phyloP scores from a whole-genome alignment of 176 grass and related monocot species.

The Paspalum notatum region DNA sequence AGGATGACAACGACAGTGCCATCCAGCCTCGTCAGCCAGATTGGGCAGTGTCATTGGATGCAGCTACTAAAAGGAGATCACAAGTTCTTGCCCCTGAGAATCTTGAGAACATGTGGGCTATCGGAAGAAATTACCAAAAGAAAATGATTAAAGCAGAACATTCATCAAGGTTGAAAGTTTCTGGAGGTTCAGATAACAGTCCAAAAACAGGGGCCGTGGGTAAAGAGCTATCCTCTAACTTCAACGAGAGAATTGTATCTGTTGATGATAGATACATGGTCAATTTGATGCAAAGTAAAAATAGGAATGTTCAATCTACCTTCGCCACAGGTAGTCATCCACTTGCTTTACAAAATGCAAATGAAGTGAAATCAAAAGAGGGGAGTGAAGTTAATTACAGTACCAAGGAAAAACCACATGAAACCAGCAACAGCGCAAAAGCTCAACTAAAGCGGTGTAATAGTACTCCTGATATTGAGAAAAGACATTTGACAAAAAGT shows the following conservation, averaged over 20 bases:
- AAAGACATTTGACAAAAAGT: constrained; percentile 51
- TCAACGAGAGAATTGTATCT: constrained; percentile 72
- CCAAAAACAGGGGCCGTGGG: constrained; percentile 41
- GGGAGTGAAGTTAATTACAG: constrained; percentile 33
- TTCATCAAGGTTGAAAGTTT: constrained; percentile 42
- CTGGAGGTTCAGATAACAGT: constrained; percentile 30
- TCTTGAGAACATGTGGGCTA: constrained; percentile 99
- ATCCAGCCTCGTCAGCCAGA: constrained; percentile 58
- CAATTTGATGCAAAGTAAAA: constrained; percentile 79
- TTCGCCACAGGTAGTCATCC: constrained; percentile 47
- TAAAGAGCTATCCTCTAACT: constrained; percentile 71
- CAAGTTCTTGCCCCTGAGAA: constrained; percentile 96
- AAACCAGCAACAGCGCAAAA: constrained; percentile 41
- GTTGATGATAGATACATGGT: constrained; percentile 98
- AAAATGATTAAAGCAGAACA: constrained; percentile 69
- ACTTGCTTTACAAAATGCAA: constrained; percentile 51
- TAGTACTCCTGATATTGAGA: constrained; percentile 90
- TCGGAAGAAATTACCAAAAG: constrained; percentile 96
- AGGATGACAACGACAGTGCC: constrained; percentile 41
- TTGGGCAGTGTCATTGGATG: constrained; percentile 81
- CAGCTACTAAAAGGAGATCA: constrained; percentile 88
- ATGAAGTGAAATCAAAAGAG: constrained; percentile 51
- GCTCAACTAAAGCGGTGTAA: constrained; percentile 79
- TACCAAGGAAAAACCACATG: constrained; percentile 47
- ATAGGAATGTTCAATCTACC: constrained; percentile 57